Conservation (phyloP, 495 filamentous ascomycete species). For the Xylaria longipes region DNA sequence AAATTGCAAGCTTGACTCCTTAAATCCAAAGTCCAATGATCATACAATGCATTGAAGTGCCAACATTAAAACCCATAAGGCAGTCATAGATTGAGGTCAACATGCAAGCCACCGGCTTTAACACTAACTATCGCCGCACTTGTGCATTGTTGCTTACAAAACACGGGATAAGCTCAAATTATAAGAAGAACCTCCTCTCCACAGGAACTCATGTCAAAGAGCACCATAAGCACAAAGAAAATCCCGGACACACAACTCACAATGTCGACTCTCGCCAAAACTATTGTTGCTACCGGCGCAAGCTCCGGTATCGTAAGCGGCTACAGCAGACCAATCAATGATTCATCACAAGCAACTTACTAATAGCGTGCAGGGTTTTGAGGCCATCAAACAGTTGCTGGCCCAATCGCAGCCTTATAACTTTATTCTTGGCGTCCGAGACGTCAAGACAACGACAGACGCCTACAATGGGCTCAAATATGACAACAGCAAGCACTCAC, state of each 20-base stretch:
- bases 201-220: neutral
- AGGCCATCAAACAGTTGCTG: constrained; percentile 50
- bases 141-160: constrained; percentile 17
- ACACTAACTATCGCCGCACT: constrained; percentile 19
- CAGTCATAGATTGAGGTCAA: neutral
- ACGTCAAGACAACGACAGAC: constrained; percentile 41
- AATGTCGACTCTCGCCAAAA: constrained; percentile 48
- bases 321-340: neutral
- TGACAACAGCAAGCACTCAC: constrained; percentile 41
- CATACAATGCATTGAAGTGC: neutral
- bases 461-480: constrained; percentile 46
- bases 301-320: constrained; percentile 51
- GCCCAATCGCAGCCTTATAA: constrained; percentile 46
- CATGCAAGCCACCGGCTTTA: constrained; percentile 1
- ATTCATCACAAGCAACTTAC: neutral
- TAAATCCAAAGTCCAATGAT: neutral
- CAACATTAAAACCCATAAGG: neutral
- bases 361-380: constrained; percentile 48
- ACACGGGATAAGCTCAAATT: neutral
- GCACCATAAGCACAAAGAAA: neutral
- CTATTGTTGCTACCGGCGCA: constrained; percentile 52
- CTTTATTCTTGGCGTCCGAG: constrained; percentile 54
- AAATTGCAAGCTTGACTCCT: neutral
- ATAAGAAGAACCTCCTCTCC: constrained; percentile 12
- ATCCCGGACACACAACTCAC: neutral